A percentile compares a stretch with the other conserved stretches of the same genome.
These are phyloP conservation scores for Helotiales sp. DNA, from an alignment of 2,329 filamentous ascomycete genomes.

Conservation along the genomic window DNA sequence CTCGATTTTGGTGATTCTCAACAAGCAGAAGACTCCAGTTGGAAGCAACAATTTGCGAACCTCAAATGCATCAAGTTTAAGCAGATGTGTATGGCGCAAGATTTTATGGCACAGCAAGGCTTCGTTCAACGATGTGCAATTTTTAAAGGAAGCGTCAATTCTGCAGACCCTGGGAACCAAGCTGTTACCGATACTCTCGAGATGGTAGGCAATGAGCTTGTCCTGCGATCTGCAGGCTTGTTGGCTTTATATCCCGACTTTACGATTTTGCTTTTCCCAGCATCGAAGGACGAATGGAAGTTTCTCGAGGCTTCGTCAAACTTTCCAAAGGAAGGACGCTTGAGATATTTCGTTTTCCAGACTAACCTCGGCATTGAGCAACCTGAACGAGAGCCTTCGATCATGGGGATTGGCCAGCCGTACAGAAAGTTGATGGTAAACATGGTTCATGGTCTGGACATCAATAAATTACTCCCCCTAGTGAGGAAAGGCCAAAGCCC, in stretches of 20 bases:
- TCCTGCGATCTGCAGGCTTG: conserved; percentile 23
- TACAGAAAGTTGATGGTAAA: conserved; percentile 20
- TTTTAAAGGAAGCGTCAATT: conserved; percentile 19
- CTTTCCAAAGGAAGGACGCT: conserved; percentile 3
- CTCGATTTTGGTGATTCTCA: conserved; percentile 25
- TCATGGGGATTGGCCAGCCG: background rate
- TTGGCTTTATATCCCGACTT: conserved; percentile 19
- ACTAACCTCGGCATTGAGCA: conserved; percentile 3
- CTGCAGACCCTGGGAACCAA: conserved; percentile 8
- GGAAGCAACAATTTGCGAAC: conserved; percentile 16
- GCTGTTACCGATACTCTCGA: conserved; percentile 17
- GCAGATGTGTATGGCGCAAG: conserved; percentile 27
- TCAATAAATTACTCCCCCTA: conserved; percentile 20
- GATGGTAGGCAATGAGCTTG: conserved; percentile 22
- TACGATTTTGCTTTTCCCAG: conserved; percentile 29
- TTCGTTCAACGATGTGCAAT: conserved; percentile 4
- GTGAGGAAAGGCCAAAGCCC: background rate
- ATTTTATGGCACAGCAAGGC: conserved; percentile 22
- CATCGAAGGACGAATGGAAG: conserved; percentile 30
- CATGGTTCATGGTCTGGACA: conserved; percentile 24
- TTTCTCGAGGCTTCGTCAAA: conserved; percentile 24
- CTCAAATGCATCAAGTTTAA: conserved; percentile 22
- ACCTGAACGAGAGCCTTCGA: background rate
- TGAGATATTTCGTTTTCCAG: conserved; percentile 31
- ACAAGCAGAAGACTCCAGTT: conserved; percentile 5